phyloP scores from a whole-genome alignment of 1,139 yeast species.

The Spencermartinsiella ligniputridi region DNA sequence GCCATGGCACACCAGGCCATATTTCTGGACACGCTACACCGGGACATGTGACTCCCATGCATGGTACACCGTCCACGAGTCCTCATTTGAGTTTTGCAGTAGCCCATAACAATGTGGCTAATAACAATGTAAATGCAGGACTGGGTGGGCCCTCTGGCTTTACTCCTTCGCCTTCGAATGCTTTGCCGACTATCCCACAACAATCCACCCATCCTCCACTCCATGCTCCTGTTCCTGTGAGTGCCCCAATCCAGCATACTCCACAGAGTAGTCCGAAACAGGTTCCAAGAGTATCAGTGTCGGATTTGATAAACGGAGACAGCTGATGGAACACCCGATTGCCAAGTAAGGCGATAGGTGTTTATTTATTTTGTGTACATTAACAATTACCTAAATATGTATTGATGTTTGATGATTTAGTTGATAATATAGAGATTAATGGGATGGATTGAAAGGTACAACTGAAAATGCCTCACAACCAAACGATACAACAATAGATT shows the following conservation, averaged over 20 bases:
- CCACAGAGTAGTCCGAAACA: slow-evolving; percentile 7
- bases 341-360: background rate
- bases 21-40: slow-evolving; percentile 3
- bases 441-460: too few relatives aligned
- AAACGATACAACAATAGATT: too few relatives aligned
- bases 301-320: slow-evolving; percentile 17
- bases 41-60: background rate
- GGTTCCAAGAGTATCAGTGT: slow-evolving; percentile 17
- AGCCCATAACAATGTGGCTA: background rate
- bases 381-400: background rate
- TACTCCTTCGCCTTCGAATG: background rate
- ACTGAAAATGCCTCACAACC: too few relatives aligned
- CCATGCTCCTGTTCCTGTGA: slow-evolving; percentile 4
- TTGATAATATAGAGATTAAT: too few relatives aligned
- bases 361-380: background rate
- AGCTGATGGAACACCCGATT: background rate
- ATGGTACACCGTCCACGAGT: background rate
- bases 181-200: background rate
- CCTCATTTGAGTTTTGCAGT: slow-evolving; percentile 2
- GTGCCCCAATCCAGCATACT: slow-evolving; percentile 3
- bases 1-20: slow-evolving; percentile 1
- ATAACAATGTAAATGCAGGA: background rate
- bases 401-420: background rate
- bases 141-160: slow-evolving; percentile 1
- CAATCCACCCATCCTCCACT: background rate